Conservation (phyloP, 305 asterid genomes). For the Fraxinus floribunda region DNA sequence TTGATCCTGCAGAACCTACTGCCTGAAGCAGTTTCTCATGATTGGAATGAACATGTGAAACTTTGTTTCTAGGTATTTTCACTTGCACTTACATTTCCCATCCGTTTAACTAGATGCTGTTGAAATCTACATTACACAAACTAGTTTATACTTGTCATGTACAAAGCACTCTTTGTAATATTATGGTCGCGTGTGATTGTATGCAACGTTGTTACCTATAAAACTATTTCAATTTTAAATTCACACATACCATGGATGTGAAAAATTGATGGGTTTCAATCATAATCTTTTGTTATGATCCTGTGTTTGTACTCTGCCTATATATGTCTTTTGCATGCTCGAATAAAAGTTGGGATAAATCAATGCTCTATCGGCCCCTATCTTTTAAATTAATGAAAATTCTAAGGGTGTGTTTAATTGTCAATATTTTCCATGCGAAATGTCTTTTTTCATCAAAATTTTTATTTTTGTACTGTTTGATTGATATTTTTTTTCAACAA, state of each 20-base stretch:
- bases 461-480: no score
- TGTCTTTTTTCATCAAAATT: no score
- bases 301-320: not conserved
- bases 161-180: not conserved
- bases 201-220: not conserved
- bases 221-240: not conserved
- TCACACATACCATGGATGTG: no score
- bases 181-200: not conserved
- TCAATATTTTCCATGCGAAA: no score
- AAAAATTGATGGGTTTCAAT: not conserved
- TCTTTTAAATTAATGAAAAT: not conserved
- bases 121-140: not conserved
- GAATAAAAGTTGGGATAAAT: not conserved
- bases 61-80: conserved; percentile 1
- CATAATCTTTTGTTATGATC: no score
- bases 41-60: conserved; percentile 6
- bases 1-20: not conserved
- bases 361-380: not conserved
- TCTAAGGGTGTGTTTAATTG: no score
- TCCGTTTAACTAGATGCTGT: not conserved
- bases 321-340: not conserved
- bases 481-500: no score
- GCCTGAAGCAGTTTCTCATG: not conserved
- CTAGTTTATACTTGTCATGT: not conserved
- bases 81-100: not conserved